Percentiles rank a stretch among this genome's conserved stretches.
These are phyloP conservation scores for Neonectria punicea DNA, from an alignment of 2,329 filamentous ascomycete species.

Conservation along the genomic window DNA sequence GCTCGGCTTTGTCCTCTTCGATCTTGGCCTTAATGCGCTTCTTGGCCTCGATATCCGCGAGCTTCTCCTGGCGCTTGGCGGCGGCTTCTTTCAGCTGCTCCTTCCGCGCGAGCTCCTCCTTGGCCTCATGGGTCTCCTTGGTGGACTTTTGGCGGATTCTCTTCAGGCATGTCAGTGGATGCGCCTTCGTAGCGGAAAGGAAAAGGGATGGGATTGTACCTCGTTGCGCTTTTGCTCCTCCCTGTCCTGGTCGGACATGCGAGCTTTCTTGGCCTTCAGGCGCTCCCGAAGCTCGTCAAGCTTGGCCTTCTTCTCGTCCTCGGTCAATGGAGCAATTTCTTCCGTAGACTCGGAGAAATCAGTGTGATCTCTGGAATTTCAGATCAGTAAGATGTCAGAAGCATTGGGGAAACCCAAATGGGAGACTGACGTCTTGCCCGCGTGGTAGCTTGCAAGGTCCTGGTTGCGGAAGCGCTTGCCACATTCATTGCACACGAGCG, in stretches of 20 bases:
- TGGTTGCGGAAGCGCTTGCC: conserved; percentile 88
- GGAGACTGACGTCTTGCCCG: conserved; percentile 76
- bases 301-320: conserved; percentile 87
- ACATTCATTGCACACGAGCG: conserved; percentile 93
- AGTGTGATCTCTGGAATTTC: conserved; percentile 72
- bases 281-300: conserved; percentile 79
- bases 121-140: conserved; percentile 86
- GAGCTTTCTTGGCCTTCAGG: conserved; percentile 77
- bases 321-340: conserved; percentile 88
- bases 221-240: conserved; percentile 88
- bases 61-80: conserved; percentile 87
- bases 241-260: conserved; percentile 77
- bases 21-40: conserved; percentile 93
- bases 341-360: conserved; percentile 96
- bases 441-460: conserved; percentile 88
- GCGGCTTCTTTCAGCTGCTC: conserved; percentile 93
- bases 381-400: neutral
- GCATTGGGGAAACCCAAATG: neutral
- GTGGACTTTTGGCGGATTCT: conserved; percentile 86
- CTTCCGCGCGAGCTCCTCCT: conserved; percentile 88
- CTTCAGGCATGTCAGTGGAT: conserved; percentile 46
- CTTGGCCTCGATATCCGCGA: conserved; percentile 85
- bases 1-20: conserved; percentile 91
- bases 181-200: neutral
- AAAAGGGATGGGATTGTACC: conserved; percentile 52